Evolutionary conservation across 2,329 filamentous ascomycete species (phyloP).

Genomic region (Hypoxylon sp.): DNA sequence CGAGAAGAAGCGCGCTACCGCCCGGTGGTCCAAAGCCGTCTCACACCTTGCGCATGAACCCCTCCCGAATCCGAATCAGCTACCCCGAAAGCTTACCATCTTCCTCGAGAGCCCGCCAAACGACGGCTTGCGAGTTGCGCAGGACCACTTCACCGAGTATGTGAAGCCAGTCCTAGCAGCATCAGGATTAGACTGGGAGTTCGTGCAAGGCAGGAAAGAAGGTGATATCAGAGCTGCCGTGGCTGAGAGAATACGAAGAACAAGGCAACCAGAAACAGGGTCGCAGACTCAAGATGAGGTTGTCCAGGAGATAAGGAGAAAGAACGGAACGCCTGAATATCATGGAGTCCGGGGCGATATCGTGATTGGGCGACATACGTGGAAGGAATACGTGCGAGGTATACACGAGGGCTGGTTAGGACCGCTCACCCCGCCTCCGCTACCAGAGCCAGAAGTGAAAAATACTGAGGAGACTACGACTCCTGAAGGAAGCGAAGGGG

Average conservation of each 20-base stretch:
- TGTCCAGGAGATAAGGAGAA: conserved; percentile 72
- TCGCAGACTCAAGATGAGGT: conserved; percentile 68
- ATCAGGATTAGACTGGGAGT: conserved; percentile 94
- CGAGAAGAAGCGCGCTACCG: conserved; percentile 85
- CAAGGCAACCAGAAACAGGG: conserved; percentile 67
- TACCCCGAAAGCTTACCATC: conserved; percentile 87
- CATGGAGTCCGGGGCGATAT: conserved; percentile 84
- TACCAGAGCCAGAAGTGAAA: conserved; percentile 44
- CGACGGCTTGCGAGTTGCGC: conserved; percentile 84
- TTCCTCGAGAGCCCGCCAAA: conserved; percentile 88
- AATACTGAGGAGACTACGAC: conserved; percentile 42
- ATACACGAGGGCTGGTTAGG: conserved; percentile 97
- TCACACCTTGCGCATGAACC: conserved; percentile 85
- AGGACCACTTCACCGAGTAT: conserved; percentile 96
- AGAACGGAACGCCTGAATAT: conserved; percentile 76
- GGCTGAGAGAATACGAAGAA: conserved; percentile 85
- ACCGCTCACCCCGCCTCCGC: conserved; percentile 74
- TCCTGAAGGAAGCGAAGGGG: conserved; percentile 54
- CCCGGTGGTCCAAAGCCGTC: conserved; percentile 88
- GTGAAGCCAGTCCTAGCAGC: conserved; percentile 92
- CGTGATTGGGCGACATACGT: conserved; percentile 89
- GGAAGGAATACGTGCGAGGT: conserved; percentile 97
- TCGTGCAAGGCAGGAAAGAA: conserved; percentile 89
- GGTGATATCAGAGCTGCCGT: conserved; percentile 91
- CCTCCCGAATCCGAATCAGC: conserved; percentile 73